phyloP scores from a whole-genome alignment of 805 yeast species.

The Yamadazyma ubonensis region DNA sequence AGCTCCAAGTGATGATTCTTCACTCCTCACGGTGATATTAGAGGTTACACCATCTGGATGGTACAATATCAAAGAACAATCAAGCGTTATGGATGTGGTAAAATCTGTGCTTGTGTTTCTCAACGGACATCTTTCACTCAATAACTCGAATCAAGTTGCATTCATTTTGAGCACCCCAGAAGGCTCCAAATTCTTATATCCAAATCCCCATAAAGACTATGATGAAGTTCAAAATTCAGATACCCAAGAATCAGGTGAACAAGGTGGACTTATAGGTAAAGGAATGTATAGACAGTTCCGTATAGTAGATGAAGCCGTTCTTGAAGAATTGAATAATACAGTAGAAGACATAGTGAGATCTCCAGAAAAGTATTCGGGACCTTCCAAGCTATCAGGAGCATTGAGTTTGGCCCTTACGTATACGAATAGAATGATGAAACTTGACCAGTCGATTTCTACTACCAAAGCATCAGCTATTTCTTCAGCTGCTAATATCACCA shows the following conservation, averaged over 20 bases:
- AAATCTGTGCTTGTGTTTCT: slow-evolving; percentile 70
- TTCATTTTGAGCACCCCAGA: slow-evolving; percentile 71
- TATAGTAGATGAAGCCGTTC: slow-evolving; percentile 70
- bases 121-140: slow-evolving; percentile 85
- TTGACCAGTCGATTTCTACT: slow-evolving; percentile 46
- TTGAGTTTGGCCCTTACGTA: slow-evolving; percentile 79
- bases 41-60: slow-evolving; percentile 77
- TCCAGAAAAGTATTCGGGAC: slow-evolving; percentile 10
- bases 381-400: slow-evolving; percentile 62
- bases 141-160: slow-evolving; percentile 80
- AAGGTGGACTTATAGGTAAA: slow-evolving; percentile 33
- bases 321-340: slow-evolving; percentile 51
- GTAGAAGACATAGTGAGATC: slow-evolving; percentile 20
- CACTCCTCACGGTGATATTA: slow-evolving; percentile 71
- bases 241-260: slow-evolving; percentile 5
- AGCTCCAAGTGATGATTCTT: slow-evolving; percentile 51
- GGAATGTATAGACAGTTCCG: slow-evolving; percentile 86
- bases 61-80: slow-evolving; percentile 46
- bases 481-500: slow-evolving; percentile 31
- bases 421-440: slow-evolving; percentile 62
- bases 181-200: slow-evolving; percentile 72
- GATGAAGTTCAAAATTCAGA: slow-evolving; percentile 14
- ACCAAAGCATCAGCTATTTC: slow-evolving; percentile 45
- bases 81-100: slow-evolving; percentile 57
- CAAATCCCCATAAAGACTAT: slow-evolving; percentile 36